Evolutionary conservation across 2,329 filamentous ascomycete genomes (phyloP), one percentile per base, ranked within the genome.

Genomic region (Cercospora sojina): DNA sequence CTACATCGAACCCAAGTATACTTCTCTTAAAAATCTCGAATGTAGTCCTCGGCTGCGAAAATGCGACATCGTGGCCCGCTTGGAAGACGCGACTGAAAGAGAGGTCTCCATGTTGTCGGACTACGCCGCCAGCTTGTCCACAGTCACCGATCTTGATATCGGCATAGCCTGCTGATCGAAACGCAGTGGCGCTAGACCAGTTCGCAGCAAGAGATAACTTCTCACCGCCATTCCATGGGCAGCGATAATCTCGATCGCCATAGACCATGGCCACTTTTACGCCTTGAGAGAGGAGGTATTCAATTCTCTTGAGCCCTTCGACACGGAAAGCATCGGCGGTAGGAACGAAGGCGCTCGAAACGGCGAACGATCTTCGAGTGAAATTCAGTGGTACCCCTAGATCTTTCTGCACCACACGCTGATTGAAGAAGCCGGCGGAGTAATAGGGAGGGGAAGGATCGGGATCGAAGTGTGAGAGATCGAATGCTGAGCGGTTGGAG

Each of bases 21-120:
- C 81, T 80, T 5, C 86, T 83, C 20, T 80, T 78, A 74, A 87
- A 87, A 56, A 87, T 83, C 66, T 83, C 77, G 59, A 83, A 85
- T 2, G 83, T 80, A 0, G 84, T 84, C 69, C 86, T 79, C 0
- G 85, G 85, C 70, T 87, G 84, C 70, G 86, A 87, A 25, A 56
- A 69, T 1, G 66, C 67, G 41, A 16, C 69, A 59, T 74, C 71
- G 59, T 78, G 75, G 8, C 76, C 76, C 23, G 75, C 71, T 53
- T 78, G 59, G 63, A 77, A 78, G 8, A 79, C 71, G 5, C 77
- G 69, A 7, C 73, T 71, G 73, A 79, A 79, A 6, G 76, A 77
- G 6, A 79, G 70, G 23, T 74, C 72, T 10, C 75, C 76, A 32
- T 76, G 69, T 64, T 79, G 76, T n/a, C 76, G 68, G 6, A 76